Base-by-base conservation (phyloP, 129 eudicot species). In the Mikania micrantha region DNA sequence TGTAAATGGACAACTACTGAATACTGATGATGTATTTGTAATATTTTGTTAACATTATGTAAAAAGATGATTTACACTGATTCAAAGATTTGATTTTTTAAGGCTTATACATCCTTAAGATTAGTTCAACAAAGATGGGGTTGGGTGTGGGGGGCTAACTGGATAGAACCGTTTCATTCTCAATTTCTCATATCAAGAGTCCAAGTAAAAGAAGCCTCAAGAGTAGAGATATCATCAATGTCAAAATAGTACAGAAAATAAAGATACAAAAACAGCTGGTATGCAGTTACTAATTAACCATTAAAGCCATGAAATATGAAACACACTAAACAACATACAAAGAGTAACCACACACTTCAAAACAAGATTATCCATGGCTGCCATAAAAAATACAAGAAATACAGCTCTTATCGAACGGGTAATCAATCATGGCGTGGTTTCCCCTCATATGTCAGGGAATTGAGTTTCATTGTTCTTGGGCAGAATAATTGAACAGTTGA, bases 381-480 rank as follows among this genome's bases (percentile, higher is more conserved):
- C 88, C 60, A 77, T 71, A 77, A 65, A 65, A 77, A 79, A 85
- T 56, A 56, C 77, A 76, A 83, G 77, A 85, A 70, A 82, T 62
- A 85, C 98, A 92, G 98, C 96, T 83, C 96, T 92, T 76, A 65
- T 73, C 71, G 81, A 81, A 83, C 84, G 85, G 90, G 85, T 79
- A 93, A 76, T 74, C 82, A 75, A 40, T 64, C 45, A 77, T 60
- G 70, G 80, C 64, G 75, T 65, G 80, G 75, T 68, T 60, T 69
- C 59, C 10, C 68, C 54, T 59, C 71, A 64, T 78, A 57, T 72
- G 66, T 61, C 47, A 52, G 41, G 15, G 64, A 39, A 67, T 57
- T 29, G 58, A 72, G 85, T 75, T 82, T 82, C 91, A 84, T 73
- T 80, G 52, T 80, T 85, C 91, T 80, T 80, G 80, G 80, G 83